Evolutionary conservation across 768 basidiomycete genomes (phyloP), one percentile per base, ranked within the genome.

Genomic region (Daedaleopsis sinensis): DNA sequence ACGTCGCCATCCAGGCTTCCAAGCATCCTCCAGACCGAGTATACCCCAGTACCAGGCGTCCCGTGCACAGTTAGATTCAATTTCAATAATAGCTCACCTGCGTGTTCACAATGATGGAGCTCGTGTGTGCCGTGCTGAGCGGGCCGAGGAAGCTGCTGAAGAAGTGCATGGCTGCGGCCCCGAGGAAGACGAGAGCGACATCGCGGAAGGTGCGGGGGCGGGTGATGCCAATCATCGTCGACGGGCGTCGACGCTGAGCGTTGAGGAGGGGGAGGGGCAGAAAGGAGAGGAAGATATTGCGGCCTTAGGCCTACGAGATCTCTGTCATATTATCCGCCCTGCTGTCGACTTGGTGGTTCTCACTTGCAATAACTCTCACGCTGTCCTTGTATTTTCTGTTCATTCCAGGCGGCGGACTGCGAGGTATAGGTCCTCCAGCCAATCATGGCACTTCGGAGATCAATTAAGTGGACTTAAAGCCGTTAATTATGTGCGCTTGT

Each of bases 141-240:
- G 67, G 64, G 23, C 67, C 66, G 72, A 71, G 71, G 68, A 85
- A 64, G 3, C 80, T 60, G 18, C 80, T 73, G 74, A 82, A 79
- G 38, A 87, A 57, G 62, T 87, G 83, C 80, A 84, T 84, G 21
- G 75, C 75, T 18, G 79, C 74, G 0, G 85, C 86, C 21, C 87
- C 87, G 15, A 86, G 62, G 46, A 87, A 76, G 57, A 88, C 71
- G 61, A 89, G 82, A 58, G 87, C 64, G 19, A 80, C 86, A 74
- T 89, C 87, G 36, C 85, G 78, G 35, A 82, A 75, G 9, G 85
- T 78, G 35, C 86, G 68, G 42, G 76, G 62, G 38, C 80, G 78
- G n/a, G 69, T 51, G 27, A 67, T 37, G 47, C 62, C 60, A 42
- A 67, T 55, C 59, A 59, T 65, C 39, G 52, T 49, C 55, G n/a